Conservation (phyloP, 331 rosid genomes). For the Malus hybrid region DNA sequence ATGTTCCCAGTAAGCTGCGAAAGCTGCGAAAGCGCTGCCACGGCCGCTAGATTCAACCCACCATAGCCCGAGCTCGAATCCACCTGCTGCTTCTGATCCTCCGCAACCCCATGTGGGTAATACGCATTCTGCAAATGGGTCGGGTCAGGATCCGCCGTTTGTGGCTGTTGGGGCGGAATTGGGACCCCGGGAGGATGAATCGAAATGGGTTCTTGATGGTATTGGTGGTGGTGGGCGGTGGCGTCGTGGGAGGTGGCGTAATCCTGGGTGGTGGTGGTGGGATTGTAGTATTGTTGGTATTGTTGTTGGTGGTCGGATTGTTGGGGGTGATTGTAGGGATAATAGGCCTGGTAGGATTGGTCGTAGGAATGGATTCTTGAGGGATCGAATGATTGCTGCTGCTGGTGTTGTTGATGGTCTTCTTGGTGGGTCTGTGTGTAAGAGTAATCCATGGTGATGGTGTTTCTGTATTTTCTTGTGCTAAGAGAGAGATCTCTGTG, state of each 20-base stretch:
- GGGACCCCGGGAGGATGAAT: conserved; percentile 83
- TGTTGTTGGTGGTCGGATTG: conserved; percentile 22
- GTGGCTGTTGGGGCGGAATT: conserved; percentile 13
- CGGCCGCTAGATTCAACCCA: conserved; percentile 21
- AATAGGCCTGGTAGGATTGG: conserved; percentile 42
- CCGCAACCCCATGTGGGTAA: conserved; percentile 16
- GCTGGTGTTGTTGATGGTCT: conserved; percentile 16
- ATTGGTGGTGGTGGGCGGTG: conserved; percentile 21
- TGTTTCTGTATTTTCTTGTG: not conserved
- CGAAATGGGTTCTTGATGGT: conserved; percentile 37
- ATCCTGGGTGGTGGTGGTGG: conserved; percentile 4
- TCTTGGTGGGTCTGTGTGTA: conserved; percentile 1
- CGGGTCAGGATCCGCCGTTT: not conserved
- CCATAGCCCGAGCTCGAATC: conserved; percentile 5
- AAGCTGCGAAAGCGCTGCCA: conserved; percentile 16
- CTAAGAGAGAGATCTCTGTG: not conserved
- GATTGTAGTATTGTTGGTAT: conserved; percentile 29
- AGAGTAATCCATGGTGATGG: conserved; percentile 17
- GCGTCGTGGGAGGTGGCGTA: conserved; percentile 16
- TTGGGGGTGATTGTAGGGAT: conserved; percentile 22
- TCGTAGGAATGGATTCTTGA: conserved; percentile 48
- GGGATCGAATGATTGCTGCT: conserved; percentile 29
- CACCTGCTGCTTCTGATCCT: conserved; percentile 5
- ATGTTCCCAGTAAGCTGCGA: conserved; percentile 16
- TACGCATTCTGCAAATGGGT: conserved; percentile 22